Conservation (phyloP, 192 early-diverging fungal species). For the Jimgerdemannia lactiflua region DNA sequence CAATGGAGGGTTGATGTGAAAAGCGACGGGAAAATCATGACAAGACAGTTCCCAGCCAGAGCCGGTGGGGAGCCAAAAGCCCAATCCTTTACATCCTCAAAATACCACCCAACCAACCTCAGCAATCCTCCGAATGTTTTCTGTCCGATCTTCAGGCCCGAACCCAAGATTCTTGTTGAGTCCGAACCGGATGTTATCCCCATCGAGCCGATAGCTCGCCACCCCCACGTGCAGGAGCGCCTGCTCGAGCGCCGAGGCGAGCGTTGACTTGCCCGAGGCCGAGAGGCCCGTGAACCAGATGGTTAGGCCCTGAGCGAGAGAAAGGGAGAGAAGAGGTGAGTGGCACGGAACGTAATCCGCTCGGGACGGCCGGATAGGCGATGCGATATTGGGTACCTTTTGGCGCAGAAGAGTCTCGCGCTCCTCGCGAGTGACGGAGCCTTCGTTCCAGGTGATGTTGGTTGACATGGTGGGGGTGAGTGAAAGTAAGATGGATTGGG, state of each 20-base stretch:
- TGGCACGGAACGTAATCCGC: background rate
- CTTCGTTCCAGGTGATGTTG: slow-evolving; percentile 92
- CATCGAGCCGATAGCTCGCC: slow-evolving; percentile 89
- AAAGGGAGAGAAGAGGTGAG: slow-evolving; percentile 1
- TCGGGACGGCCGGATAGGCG: background rate
- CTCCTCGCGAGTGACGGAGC: slow-evolving; percentile 70
- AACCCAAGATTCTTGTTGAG: slow-evolving; percentile 95
- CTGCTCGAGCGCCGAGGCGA: slow-evolving; percentile 90
- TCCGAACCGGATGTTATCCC: slow-evolving; percentile 97
- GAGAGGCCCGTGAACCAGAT: slow-evolving; percentile 96
- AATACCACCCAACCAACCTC: slow-evolving; percentile 52
- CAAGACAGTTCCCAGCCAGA: background rate
- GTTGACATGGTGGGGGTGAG: slow-evolving; percentile 38
- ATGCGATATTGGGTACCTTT: slow-evolving; percentile 36
- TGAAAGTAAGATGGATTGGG: no score
- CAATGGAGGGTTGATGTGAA: background rate
- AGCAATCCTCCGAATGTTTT: slow-evolving; percentile 94
- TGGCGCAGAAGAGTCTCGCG: slow-evolving; percentile 67
- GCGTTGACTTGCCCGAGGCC: slow-evolving; percentile 92
- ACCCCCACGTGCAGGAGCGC: slow-evolving; percentile 72
- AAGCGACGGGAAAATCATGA: slow-evolving; percentile 4
- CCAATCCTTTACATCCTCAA: background rate
- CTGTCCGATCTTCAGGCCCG: slow-evolving; percentile 84
- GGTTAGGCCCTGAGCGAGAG: slow-evolving; percentile 64
- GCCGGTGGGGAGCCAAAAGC: background rate